Percentiles rank a stretch among this genome's conserved stretches.
Conservation (phyloP, 768 basidiomycete genomes). For the Rhodotorula paludigena region DNA sequence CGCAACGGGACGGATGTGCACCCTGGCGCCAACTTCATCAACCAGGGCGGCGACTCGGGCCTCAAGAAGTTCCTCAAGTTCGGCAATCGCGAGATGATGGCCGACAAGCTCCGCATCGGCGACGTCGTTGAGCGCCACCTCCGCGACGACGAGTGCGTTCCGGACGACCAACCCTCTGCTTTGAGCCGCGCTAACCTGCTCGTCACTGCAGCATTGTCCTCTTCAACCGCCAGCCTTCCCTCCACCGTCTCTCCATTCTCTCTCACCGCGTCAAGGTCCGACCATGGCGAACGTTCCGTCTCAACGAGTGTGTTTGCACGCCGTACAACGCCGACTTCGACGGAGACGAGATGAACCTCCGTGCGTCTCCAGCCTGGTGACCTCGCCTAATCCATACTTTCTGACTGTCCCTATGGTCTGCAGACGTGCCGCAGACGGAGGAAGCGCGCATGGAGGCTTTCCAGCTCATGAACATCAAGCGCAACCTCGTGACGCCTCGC, state of each 20-base stretch:
- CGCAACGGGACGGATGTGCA: conserved; percentile 83
- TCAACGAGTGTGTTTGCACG: conserved; percentile 98
- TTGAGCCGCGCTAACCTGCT: background rate
- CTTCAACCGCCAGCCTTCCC: conserved; percentile 97
- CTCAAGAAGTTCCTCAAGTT: conserved; percentile 86
- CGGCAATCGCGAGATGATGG: conserved; percentile 71
- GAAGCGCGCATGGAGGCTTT: conserved; percentile 95
- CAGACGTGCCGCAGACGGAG: conserved; percentile 97
- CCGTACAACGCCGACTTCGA: conserved; percentile 99
- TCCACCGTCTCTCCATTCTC: conserved; percentile 99
- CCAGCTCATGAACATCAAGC: conserved; percentile 93
- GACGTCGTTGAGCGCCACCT: conserved; percentile 94
- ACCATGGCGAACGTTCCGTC: conserved; percentile 92
- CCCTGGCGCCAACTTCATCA: conserved; percentile 93
- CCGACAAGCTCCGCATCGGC: conserved; percentile 74
- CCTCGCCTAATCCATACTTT: background rate
- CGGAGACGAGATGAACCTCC: conserved; percentile 99
- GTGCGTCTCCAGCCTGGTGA: conserved; percentile 53
- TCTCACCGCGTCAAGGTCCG: conserved; percentile 93
- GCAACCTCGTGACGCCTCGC: conserved; percentile 93
- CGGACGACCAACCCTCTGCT: background rate
- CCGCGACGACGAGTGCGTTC: conserved; percentile 74
- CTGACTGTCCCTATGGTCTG: background rate
- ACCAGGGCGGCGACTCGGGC: conserved; percentile 62
- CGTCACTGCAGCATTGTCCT: conserved; percentile 62